A percentile compares a stretch with the other conserved stretches of the same genome.
Conservation (phyloP, 2,329 filamentous ascomycete genomes). For the Arthrobotrys iridis region DNA sequence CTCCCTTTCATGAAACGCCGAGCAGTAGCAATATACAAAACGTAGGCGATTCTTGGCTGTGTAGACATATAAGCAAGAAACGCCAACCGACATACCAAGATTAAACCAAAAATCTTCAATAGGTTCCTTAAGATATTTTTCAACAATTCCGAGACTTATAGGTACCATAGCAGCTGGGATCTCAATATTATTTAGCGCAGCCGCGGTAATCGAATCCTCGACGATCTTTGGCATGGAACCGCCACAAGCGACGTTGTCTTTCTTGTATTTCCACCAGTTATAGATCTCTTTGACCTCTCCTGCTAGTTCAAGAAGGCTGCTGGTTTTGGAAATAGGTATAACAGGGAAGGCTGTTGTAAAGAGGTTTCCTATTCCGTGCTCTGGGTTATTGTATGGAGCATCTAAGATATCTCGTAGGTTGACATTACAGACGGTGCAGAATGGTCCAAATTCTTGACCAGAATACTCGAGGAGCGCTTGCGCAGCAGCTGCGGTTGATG, state of each 20-base stretch:
- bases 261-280: neutral
- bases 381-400: neutral
- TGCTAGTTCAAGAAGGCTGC: neutral
- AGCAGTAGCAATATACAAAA: constrained; percentile 12
- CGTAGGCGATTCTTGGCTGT: constrained; percentile 8
- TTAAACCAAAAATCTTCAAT: constrained; percentile 31
- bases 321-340: neutral
- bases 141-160: constrained; percentile 6
- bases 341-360: constrained; percentile 15
- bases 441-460: neutral
- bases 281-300: neutral
- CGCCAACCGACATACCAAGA: neutral
- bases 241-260: neutral
- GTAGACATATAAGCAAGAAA: neutral
- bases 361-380: neutral
- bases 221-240: neutral
- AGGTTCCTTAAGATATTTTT: constrained; percentile 13
- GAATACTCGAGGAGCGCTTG: neutral
- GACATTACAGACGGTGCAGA: neutral
- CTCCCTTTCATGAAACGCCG: neutral
- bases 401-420: constrained; percentile 15
- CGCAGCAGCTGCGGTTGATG: neutral
- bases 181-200: neutral
- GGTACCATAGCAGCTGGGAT: neutral
- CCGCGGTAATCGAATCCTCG: neutral